Conservation (phyloP, 2,329 filamentous ascomycete species). For the Xylariomycetidae sp. region DNA sequence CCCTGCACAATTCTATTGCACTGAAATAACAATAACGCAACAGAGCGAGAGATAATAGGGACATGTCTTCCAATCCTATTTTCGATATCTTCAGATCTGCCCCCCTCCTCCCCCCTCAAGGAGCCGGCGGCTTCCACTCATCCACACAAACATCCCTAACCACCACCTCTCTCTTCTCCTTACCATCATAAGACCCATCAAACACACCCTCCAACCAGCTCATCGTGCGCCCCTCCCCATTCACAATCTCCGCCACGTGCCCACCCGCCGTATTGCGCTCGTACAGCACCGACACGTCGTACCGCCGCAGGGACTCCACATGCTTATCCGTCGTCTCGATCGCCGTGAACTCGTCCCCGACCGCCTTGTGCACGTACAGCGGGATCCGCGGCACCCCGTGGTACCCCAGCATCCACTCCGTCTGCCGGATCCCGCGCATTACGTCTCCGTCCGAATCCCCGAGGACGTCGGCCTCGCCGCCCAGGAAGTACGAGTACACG, state of each 20-base stretch:
- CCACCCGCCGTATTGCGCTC: slow-evolving; percentile 38
- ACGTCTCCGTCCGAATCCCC: slow-evolving; percentile 17
- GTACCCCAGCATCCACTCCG: slow-evolving; percentile 23
- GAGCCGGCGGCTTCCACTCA: too few species aligned
- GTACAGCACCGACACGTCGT: slow-evolving; percentile 37
- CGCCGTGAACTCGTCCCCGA: slow-evolving; percentile 39
- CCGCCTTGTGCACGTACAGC: slow-evolving; percentile 46
- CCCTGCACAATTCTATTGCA: too few species aligned
- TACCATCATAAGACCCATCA: slow-evolving; percentile 10
- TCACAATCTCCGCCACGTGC: slow-evolving; percentile 29
- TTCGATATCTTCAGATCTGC: too few species aligned
- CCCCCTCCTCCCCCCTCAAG: too few species aligned
- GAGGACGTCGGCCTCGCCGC: slow-evolving; percentile 12
- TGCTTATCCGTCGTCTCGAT: slow-evolving; percentile 39
- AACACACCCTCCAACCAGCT: slow-evolving; percentile 12
- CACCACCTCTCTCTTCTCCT: too few species aligned
- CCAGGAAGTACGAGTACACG: slow-evolving; percentile 26
- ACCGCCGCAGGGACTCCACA: slow-evolving; percentile 35
- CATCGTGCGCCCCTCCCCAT: slow-evolving; percentile 11
- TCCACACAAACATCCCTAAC: too few species aligned
- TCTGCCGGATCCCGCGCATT: slow-evolving; percentile 20
- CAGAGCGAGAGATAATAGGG: too few species aligned
- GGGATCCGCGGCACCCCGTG: slow-evolving; percentile 41
- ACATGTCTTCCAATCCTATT: too few species aligned
- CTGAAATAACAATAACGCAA: too few species aligned